These are phyloP conservation scores for Colletotrichum sp. DNA, from an alignment of 2,329 filamentous ascomycete species.

Conservation along the genomic window DNA sequence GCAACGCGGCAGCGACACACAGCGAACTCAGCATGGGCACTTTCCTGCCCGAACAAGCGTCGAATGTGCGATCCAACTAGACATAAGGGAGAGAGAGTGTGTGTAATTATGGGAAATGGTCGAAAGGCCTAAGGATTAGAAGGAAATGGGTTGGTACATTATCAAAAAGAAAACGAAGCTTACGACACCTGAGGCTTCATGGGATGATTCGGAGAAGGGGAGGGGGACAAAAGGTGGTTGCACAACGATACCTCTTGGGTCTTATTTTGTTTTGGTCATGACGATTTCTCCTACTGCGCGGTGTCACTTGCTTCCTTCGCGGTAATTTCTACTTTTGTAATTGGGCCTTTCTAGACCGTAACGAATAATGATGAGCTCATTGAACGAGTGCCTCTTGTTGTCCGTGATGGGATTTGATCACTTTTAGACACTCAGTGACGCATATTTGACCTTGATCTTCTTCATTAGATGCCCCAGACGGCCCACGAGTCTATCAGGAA, in stretches of 20 bases:
- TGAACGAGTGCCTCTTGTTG: background rate
- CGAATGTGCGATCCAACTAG: conserved; percentile 21
- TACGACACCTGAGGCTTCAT: background rate
- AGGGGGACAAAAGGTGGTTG: background rate
- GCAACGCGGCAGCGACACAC: conserved; percentile 33
- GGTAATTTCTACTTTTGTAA: background rate
- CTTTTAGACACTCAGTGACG: background rate
- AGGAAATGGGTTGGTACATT: background rate
- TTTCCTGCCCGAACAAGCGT: conserved; percentile 26
- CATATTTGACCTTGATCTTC: background rate
- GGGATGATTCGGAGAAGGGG: background rate
- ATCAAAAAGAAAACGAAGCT: conserved; percentile 9
- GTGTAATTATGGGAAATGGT: background rate
- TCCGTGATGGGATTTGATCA: background rate
- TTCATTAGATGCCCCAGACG: background rate
- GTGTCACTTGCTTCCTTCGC: background rate
- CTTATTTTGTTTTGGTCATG: background rate
- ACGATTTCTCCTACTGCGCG: background rate
- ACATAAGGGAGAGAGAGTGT: background rate
- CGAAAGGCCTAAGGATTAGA: background rate
- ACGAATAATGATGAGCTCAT: background rate
- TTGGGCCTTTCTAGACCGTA: background rate
- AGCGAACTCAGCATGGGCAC: conserved; percentile 41
- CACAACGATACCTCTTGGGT: conserved; percentile 15
- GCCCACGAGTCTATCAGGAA: background rate